Percentiles rank a stretch among this genome's conserved stretches.
These are phyloP conservation scores for Grifola frondosa DNA, from an alignment of 1,284 basidiomycete genomes.

Conservation along the genomic window DNA sequence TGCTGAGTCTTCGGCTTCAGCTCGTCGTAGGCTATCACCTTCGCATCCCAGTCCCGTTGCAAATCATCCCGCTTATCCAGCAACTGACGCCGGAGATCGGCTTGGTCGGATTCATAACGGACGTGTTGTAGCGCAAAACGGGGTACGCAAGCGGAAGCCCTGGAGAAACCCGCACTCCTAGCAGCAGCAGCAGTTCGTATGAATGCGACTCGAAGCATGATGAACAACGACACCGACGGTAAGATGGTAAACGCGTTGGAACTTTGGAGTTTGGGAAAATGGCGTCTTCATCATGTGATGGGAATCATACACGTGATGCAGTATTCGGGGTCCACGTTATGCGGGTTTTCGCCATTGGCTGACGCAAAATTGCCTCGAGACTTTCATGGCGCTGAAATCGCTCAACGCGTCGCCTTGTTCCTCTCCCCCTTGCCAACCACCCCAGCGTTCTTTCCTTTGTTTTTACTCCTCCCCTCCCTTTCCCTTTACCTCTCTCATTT, in stretches of 20 bases:
- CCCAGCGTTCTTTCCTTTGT: constrained; percentile 2
- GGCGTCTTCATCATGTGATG: constrained; percentile 4
- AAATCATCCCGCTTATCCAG: constrained; percentile 47
- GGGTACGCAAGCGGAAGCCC: constrained; percentile 6
- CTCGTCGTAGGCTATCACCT: constrained; percentile 76
- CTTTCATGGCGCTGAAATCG: too few relatives aligned
- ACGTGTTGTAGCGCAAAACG: constrained; percentile 8
- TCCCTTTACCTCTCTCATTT: constrained; percentile 2
- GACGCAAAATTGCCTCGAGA: constrained; percentile 36
- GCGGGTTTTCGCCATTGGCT: constrained; percentile 34
- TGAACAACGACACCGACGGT: not conserved
- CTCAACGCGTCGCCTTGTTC: not conserved
- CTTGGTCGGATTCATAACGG: constrained; percentile 41
- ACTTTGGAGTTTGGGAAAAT: constrained; percentile 13
- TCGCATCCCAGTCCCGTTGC: constrained; percentile 69
- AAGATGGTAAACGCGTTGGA: not conserved
- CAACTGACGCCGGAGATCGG: constrained; percentile 35
- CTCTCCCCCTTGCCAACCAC: constrained; percentile 13
- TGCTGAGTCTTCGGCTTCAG: constrained; percentile 81
- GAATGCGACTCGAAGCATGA: constrained; percentile 25
- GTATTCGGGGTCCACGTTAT: constrained; percentile 11
- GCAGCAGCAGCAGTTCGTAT: constrained; percentile 9
- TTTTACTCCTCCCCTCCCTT: constrained; percentile 3
- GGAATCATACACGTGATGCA: constrained; percentile 4
- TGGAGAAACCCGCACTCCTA: not conserved